Evolutionary conservation across 2,329 filamentous ascomycete genomes (phyloP).

Genomic region (Colletotrichum shisoi): DNA sequence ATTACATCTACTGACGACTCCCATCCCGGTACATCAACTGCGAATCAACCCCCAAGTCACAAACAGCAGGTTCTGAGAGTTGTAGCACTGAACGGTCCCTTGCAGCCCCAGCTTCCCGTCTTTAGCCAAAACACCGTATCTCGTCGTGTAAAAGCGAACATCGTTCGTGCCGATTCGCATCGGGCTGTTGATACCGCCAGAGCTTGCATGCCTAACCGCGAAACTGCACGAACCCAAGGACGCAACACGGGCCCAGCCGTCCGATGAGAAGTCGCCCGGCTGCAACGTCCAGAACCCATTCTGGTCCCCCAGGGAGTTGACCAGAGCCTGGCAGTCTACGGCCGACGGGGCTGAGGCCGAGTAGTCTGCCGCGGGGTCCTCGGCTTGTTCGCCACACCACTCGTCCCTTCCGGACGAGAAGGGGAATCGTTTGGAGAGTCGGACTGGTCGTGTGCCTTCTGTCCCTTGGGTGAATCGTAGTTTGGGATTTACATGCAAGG

Average conservation of each 20-base stretch:
- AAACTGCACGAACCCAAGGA: constrained; percentile 36
- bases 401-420: constrained; percentile 36
- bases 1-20: too few relatives aligned
- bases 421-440: constrained; percentile 17
- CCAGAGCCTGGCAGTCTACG: constrained; percentile 31
- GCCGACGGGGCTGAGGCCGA: constrained; percentile 31
- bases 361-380: constrained; percentile 26
- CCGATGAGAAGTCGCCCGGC: constrained; percentile 21
- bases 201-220: constrained; percentile 24
- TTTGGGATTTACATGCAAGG: constrained; percentile 13
- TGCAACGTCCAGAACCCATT: constrained; percentile 35
- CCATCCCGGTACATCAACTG: background rate
- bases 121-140: constrained; percentile 19
- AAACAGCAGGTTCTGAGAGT: constrained; percentile 24
- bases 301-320: constrained; percentile 1
- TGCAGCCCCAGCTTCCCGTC: constrained; percentile 30
- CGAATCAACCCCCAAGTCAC: constrained; percentile 36
- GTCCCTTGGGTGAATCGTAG: constrained; percentile 20
- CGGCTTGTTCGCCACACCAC: constrained; percentile 37
- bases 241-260: constrained; percentile 35
- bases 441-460: constrained; percentile 20
- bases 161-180: constrained; percentile 39
- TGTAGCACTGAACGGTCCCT: constrained; percentile 35
- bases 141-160: constrained; percentile 33
- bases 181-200: constrained; percentile 6